A percentile compares a stretch with the other conserved stretches of the same genome.
Evolutionary conservation across 345 rosid genomes (phyloP).

Genomic region (Lumnitzera littorea): DNA sequence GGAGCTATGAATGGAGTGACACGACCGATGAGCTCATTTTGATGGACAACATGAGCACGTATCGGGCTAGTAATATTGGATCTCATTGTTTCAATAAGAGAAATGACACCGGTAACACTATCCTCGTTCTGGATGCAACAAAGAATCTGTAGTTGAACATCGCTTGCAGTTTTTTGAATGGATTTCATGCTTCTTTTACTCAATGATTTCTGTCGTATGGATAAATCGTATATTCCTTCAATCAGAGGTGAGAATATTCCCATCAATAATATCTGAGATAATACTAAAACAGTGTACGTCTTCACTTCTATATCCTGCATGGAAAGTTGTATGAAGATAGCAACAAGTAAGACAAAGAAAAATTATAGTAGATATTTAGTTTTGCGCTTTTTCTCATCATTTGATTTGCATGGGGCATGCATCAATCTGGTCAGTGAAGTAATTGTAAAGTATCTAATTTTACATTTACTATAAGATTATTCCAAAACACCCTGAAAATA

Average conservation of each 20-base stretch:
- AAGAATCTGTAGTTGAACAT: slow-evolving; percentile 15
- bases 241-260: slow-evolving; percentile 13
- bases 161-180: background rate
- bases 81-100: slow-evolving; percentile 23
- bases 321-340: background rate
- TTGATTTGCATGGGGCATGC: too few relatives aligned
- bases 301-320: slow-evolving; percentile 12
- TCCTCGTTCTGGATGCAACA: slow-evolving; percentile 24
- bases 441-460: too few relatives aligned
- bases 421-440: too few relatives aligned
- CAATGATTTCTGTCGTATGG: background rate
- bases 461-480: too few relatives aligned
- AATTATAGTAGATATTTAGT: too few relatives aligned
- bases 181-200: background rate
- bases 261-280: slow-evolving; percentile 16
- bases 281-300: slow-evolving; percentile 8
- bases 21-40: slow-evolving; percentile 17
- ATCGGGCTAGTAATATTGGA: slow-evolving; percentile 6
- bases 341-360: too few relatives aligned
- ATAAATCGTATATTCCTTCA: slow-evolving; percentile 7
- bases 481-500: too few relatives aligned
- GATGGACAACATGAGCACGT: slow-evolving; percentile 13
- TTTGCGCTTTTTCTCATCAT: background rate
- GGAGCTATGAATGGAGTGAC: slow-evolving; percentile 17
- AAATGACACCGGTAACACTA: slow-evolving; percentile 16